A percentile compares a stretch with the other conserved stretches of the same genome.
phyloP scores from a whole-genome alignment of 2,329 filamentous ascomycete species.

The Clonostachys sp. region DNA sequence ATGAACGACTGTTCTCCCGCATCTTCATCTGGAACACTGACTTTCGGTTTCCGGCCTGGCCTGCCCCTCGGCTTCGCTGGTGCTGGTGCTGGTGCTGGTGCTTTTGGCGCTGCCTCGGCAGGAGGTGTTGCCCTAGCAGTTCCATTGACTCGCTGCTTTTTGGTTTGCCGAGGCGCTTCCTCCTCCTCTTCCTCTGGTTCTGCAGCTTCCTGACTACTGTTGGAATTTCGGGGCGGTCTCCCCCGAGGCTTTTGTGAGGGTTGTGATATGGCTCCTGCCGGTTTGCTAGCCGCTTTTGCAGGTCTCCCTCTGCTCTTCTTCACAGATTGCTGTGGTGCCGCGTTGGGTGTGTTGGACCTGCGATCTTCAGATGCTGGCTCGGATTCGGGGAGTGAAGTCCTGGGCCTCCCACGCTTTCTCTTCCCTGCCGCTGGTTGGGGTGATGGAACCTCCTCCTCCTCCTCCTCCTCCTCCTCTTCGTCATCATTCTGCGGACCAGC shows the following conservation, averaged over 20 bases:
- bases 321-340: constrained; percentile 3
- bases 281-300: constrained; percentile 3
- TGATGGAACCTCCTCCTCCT: constrained; percentile 1
- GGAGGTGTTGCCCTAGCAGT: no score
- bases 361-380: no score
- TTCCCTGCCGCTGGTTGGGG: not conserved
- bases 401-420: constrained; percentile 1
- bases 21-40: constrained; percentile 26
- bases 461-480: constrained; percentile 8
- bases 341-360: not conserved
- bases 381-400: not conserved
- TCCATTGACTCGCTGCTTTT: constrained; percentile 4
- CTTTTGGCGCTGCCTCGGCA: not conserved
- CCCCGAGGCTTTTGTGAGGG: constrained; percentile 3
- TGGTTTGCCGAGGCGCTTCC: constrained; percentile 5
- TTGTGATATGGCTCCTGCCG: constrained; percentile 13
- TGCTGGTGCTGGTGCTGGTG: not conserved
- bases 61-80: constrained; percentile 1
- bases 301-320: constrained; percentile 9
- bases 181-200: constrained; percentile 7
- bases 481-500: constrained; percentile 5
- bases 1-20: constrained; percentile 39
- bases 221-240: constrained; percentile 3
- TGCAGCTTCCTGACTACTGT: constrained; percentile 1
- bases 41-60: constrained; percentile 4